Evolutionary conservation across 2,329 filamentous ascomycete species (phyloP), one percentile per base, ranked within the genome.

Genomic region (Talaromyces sp.): DNA sequence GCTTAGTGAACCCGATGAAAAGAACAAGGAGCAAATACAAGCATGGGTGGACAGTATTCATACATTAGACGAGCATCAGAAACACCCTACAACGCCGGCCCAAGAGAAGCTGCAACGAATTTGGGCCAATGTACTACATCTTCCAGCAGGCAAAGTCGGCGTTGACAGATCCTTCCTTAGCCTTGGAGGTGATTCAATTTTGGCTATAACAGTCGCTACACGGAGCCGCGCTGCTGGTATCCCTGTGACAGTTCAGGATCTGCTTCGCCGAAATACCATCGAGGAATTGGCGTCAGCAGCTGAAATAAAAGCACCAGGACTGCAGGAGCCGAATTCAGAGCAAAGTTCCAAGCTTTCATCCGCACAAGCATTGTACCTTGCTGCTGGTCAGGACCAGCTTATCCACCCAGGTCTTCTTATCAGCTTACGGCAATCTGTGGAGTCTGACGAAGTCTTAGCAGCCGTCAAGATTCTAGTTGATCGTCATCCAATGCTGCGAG

Each of bases 141-240:
- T 33, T 4, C 31, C 42, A n/a, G n/a, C 27, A 12, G 57, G 23
- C 6, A 18, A 59, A 5, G 50, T 59, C 16, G 10, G 34, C 7
- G n/a, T 36, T 10, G 40, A 52, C 28, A 27, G 27, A 23, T 12
- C 23, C 9, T 51, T 59, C 28, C 40, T 57, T 27, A n/a, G 18
- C 7, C 33, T 57, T 27, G 55, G 55, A 14, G 55, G 55, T 12
- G 57, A 59, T n/a, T 52, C 40, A n/a, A 59, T 59, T 27, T 33
- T 28, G 5, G 34, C 42, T 10, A 52, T 59, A 42, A 16, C 36
- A 27, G 36, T 58, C 10, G 56, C 40, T 36, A n/a, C 28, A 40
- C 36, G 10, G 36, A 40, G 36, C 36, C 36, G 36, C 16, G 36
- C 36, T 40, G 36, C 16, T 40, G 36, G 36, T 14, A 12, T 40